Percentiles rank a stretch among this genome's conserved stretches.
Conservation (phyloP, 768 basidiomycete genomes). For the Candolleomyces eurysporus region DNA sequence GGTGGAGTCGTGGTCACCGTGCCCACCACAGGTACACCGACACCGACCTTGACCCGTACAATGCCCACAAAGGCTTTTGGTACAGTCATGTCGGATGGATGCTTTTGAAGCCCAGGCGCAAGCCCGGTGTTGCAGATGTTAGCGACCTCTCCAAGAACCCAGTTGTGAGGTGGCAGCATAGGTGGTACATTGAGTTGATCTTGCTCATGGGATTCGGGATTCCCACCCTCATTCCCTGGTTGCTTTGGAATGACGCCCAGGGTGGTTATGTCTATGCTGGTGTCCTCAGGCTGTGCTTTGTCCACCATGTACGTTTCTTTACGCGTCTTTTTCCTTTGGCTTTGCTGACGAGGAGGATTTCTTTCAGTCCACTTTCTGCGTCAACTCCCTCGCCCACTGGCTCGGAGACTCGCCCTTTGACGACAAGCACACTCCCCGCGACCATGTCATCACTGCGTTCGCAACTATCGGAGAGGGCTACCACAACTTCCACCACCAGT, state of each 20-base stretch:
- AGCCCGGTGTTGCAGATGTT: conserved; percentile 87
- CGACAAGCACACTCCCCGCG: conserved; percentile 91
- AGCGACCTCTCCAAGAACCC: conserved; percentile 80
- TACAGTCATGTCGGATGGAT: conserved; percentile 94
- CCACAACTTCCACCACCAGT: conserved; percentile 97
- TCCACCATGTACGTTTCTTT: conserved; percentile 71
- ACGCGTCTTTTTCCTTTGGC: conserved; percentile 1
- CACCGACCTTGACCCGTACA: conserved; percentile 95
- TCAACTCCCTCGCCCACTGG: conserved; percentile 97
- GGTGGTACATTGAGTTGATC: conserved; percentile 70
- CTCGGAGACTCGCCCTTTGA: conserved; percentile 91
- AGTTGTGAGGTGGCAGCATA: conserved; percentile 86
- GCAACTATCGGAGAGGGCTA: conserved; percentile 95
- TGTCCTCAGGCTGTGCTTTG: conserved; percentile 74
- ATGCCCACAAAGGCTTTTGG: conserved; percentile 84
- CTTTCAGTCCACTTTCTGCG: conserved; percentile 97
- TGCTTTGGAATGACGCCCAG: conserved; percentile 80
- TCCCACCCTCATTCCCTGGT: conserved; percentile 75
- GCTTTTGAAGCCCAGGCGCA: conserved; percentile 86
- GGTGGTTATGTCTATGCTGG: conserved; percentile 89
- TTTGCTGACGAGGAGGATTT: conserved; percentile 10
- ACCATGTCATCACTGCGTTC: conserved; percentile 86
- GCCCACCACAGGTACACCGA: conserved; percentile 98
- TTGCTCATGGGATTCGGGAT: conserved; percentile 68
- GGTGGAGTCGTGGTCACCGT: conserved; percentile 98